phyloP scores from a whole-genome alignment of 2,329 filamentous ascomycete species.

The Epichloe aotearoae region DNA sequence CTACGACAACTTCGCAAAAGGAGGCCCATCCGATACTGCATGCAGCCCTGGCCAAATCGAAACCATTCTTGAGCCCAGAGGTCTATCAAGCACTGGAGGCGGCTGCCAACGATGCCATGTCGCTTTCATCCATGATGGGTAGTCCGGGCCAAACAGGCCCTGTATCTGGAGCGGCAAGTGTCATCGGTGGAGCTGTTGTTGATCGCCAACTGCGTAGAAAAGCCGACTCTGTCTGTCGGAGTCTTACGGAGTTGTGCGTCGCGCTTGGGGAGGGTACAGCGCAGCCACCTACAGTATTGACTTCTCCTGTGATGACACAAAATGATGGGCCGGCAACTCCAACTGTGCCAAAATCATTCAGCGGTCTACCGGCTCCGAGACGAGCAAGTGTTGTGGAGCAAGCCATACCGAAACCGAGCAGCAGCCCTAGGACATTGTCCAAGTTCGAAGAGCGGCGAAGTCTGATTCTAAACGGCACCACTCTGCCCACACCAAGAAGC shows the following conservation, averaged over 20 bases:
- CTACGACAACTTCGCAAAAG: constrained; percentile 28
- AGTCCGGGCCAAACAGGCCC: constrained; percentile 54
- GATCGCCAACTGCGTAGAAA: constrained; percentile 83
- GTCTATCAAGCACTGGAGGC: constrained; percentile 71
- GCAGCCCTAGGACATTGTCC: constrained; percentile 34
- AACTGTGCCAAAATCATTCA: constrained; percentile 29
- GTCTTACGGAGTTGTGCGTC: constrained; percentile 82
- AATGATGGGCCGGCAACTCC: constrained; percentile 26
- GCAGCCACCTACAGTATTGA: constrained; percentile 6
- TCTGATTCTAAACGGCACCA: constrained; percentile 31
- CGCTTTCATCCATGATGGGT: constrained; percentile 66
- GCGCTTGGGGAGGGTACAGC: constrained; percentile 48
- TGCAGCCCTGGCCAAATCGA: constrained; percentile 68
- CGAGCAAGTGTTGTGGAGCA: constrained; percentile 30
- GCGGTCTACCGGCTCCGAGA: constrained; percentile 23
- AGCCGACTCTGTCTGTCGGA: constrained; percentile 84
- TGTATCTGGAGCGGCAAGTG: constrained; percentile 53
- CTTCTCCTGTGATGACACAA: constrained; percentile 10
- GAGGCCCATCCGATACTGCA: constrained; percentile 68
- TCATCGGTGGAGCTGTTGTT: constrained; percentile 45
- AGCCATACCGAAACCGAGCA: constrained; percentile 22
- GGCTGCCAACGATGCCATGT: constrained; percentile 68
- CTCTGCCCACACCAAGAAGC: constrained; percentile 32
- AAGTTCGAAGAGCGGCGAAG: constrained; percentile 41
- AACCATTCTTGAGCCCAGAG: constrained; percentile 51